Evolutionary conservation across 169 alveolate genomes (phyloP), one percentile per base, ranked within the genome.

Genomic region (Plasmodium berghei): DNA sequence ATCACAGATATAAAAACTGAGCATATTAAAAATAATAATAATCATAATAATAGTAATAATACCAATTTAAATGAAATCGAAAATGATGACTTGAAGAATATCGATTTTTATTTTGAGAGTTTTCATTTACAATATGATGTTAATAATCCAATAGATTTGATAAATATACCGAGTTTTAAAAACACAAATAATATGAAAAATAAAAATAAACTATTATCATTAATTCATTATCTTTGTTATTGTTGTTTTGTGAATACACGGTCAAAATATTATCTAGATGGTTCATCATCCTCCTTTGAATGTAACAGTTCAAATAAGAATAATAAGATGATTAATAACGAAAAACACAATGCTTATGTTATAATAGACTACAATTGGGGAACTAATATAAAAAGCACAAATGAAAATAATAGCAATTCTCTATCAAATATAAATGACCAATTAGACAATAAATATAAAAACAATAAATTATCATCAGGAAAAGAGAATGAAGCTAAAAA

Each of bases 231-330:
- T 22, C 62, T 83, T 16, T 83, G 90, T 24, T 83, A 83, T 40
- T 83, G 90, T 46, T 83, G 90, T 55, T 83, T 83, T 56, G 83
- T 83, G n/a, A 83, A 83, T 67, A 83, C 56, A 22, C 75, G 90
- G 40, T 59, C 70, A 26, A 67, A 66, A 61, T 83, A 83, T 55
- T 45, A 48, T 48, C 10, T 73, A 3, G 85, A 55, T 56, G 20
- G 40, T 22, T 48, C 22, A 34, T 24, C 59, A 5, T n/a, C 18
- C 16, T 59, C 77, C 9, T 16, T 5, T 40, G 42, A 34, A 61
- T 54, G 20, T 48, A 52, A 56, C 1, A 4, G 8, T 58, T 2
- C 69, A 26, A 20, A 5, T 56, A 67, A 48, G 20, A 67, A 77
- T 49, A 72, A 72, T 49, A 46, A 28, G 24, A 26, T 28, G 18